phyloP scores from a whole-genome alignment of 2,329 filamentous ascomycete species.

The Sclerotiophoma versabilis region DNA sequence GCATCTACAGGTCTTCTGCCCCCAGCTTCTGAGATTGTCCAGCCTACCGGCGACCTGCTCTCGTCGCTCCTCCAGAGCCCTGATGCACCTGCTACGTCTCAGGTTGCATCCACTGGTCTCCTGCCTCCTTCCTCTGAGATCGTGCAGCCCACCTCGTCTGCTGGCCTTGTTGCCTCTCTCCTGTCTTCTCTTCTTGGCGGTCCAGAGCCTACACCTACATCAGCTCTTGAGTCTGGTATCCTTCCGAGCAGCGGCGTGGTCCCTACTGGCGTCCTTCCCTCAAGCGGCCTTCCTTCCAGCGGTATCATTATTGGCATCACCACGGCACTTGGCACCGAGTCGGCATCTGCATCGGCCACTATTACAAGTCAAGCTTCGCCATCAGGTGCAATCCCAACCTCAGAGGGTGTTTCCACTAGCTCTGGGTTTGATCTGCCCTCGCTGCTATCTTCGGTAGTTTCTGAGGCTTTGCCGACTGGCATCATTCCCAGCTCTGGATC shows the following conservation, averaged over 20 bases:
- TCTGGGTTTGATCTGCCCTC: conserved; percentile 23
- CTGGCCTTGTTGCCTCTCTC: conserved; percentile 18
- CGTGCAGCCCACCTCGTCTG: conserved; percentile 18
- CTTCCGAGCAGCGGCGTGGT: conserved; percentile 29
- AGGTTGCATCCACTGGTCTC: conserved; percentile 5
- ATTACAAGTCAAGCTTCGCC: conserved; percentile 19
- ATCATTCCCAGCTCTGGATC: conserved; percentile 22
- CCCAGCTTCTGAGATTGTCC: conserved; percentile 1
- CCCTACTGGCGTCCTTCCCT: conserved; percentile 25
- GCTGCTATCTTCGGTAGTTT: conserved; percentile 29
- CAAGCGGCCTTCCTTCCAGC: conserved; percentile 21
- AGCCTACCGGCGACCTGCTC: conserved; percentile 19
- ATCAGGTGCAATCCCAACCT: conserved; percentile 33
- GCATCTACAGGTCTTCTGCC: conserved; percentile 18
- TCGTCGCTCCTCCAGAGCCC: conserved; percentile 23
- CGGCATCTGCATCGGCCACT: conserved; percentile 12
- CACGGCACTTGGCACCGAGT: conserved; percentile 41
- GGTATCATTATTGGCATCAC: conserved; percentile 48
- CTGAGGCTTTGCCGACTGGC: conserved; percentile 24
- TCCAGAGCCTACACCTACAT: conserved; percentile 20
- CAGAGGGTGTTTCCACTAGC: conserved; percentile 23
- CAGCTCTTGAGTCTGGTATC: conserved; percentile 34
- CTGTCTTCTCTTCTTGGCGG: conserved; percentile 24
- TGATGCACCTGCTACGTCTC: not conserved
- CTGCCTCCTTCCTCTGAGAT: conserved; percentile 14